Conservation (phyloP, 1,284 basidiomycete genomes). For the Microbotryum scabiosae region DNA sequence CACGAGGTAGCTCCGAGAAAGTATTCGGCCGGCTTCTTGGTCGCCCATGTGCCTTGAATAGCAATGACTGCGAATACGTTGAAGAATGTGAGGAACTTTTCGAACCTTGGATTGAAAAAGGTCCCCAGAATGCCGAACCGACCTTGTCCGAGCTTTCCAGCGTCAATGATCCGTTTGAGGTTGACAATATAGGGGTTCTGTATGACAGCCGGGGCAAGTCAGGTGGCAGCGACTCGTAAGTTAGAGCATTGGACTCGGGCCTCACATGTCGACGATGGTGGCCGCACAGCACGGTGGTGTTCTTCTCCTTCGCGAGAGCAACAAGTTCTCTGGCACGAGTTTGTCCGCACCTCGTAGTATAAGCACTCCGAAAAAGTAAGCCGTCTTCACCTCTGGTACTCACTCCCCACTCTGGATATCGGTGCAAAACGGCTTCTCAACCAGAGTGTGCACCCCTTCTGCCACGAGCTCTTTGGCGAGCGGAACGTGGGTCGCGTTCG, state of each 20-base stretch:
- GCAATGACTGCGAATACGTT: slow-evolving; percentile 13
- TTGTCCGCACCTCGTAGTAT: too few species aligned
- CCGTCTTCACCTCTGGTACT: too few species aligned
- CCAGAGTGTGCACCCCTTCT: slow-evolving; percentile 25
- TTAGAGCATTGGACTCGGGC: background rate
- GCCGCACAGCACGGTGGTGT: slow-evolving; percentile 21
- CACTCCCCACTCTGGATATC: slow-evolving; percentile 3
- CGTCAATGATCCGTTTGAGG: slow-evolving; percentile 15
- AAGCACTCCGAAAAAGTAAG: too few species aligned
- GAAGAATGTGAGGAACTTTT: background rate
- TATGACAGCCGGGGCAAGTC: too few species aligned
- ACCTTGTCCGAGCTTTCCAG: slow-evolving; percentile 20
- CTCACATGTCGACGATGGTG: slow-evolving; percentile 30
- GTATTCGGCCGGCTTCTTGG: slow-evolving; percentile 22
- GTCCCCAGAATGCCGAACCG: background rate
- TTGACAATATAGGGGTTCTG: slow-evolving; percentile 27
- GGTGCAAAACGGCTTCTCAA: slow-evolving; percentile 32
- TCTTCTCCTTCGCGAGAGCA: slow-evolving; percentile 1
- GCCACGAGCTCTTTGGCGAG: slow-evolving; percentile 17
- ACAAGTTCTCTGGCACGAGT: slow-evolving; percentile 1
- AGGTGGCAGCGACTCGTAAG: background rate
- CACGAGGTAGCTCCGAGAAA: slow-evolving; percentile 17
- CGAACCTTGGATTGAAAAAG: background rate
- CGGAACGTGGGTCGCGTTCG: slow-evolving; percentile 27
- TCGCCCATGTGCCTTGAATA: slow-evolving; percentile 25